Evolutionary conservation across 2,329 filamentous ascomycete genomes (phyloP).

Genomic region (Aspergillus neoniger): DNA sequence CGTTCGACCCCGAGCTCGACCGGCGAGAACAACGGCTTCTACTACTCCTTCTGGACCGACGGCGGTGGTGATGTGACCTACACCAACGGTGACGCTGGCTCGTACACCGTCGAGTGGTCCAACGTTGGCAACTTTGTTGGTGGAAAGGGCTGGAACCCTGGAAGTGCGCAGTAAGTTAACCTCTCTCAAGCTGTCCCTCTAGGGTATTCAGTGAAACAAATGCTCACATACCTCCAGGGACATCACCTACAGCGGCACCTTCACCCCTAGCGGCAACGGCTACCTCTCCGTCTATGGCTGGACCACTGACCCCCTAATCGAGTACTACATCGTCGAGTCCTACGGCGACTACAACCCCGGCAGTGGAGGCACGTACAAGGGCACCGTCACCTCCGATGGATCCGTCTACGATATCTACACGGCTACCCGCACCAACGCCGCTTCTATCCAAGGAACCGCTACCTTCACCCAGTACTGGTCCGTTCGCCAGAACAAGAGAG

Average conservation of each 20-base stretch:
- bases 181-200: background rate
- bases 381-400: constrained; percentile 41
- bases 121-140: constrained; percentile 57
- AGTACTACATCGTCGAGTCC: constrained; percentile 43
- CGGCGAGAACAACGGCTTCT: constrained; percentile 48
- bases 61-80: constrained; percentile 48
- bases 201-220: background rate
- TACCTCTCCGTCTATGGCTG: constrained; percentile 46
- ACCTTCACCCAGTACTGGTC: constrained; percentile 50
- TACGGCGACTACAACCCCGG: constrained; percentile 38
- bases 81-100: constrained; percentile 47
- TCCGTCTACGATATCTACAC: constrained; percentile 42
- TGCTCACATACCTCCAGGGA: constrained; percentile 15
- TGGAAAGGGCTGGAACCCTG: constrained; percentile 62
- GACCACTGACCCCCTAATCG: constrained; percentile 39
- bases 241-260: constrained; percentile 35
- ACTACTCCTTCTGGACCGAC: constrained; percentile 55
- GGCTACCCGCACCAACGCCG: constrained; percentile 39
- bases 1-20: constrained; percentile 30
- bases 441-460: constrained; percentile 43
- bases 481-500: constrained; percentile 39
- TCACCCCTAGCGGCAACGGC: constrained; percentile 34
- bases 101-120: constrained; percentile 51
- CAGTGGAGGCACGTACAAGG: constrained; percentile 30
- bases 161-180: constrained; percentile 48